Conservation (phyloP, 306 rosid genomes). For the Cicer yamashitae region DNA sequence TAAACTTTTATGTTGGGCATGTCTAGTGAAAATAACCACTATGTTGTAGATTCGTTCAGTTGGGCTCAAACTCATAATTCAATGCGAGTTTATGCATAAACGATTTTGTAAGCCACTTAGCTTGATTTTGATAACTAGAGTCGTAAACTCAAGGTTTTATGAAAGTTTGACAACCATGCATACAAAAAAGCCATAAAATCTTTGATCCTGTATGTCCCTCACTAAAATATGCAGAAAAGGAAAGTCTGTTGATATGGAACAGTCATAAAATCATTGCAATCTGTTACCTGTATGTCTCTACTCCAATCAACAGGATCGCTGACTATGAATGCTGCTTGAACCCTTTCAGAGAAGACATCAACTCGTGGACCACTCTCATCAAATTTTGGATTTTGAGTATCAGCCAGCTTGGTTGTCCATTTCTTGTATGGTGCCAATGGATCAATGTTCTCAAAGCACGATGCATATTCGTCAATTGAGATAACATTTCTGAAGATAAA, state of each 20-base stretch:
- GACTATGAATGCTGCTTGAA: slow-evolving; percentile 77
- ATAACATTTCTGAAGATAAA: slow-evolving; percentile 71
- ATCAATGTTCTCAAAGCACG: slow-evolving; percentile 82
- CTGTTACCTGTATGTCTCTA: slow-evolving; percentile 82
- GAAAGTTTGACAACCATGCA: background rate
- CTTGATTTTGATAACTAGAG: background rate
- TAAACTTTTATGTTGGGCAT: background rate
- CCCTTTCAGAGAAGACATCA: slow-evolving; percentile 67
- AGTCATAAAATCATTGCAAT: slow-evolving; percentile 36
- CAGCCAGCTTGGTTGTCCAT: slow-evolving; percentile 59
- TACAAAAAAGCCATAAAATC: slow-evolving; percentile 15
- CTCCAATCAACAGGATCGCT: slow-evolving; percentile 98
- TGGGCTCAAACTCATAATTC: slow-evolving; percentile 1
- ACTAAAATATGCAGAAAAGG: slow-evolving; percentile 6
- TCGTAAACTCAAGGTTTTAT: background rate
- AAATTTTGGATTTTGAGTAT: slow-evolving; percentile 47
- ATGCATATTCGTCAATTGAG: slow-evolving; percentile 82
- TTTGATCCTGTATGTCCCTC: slow-evolving; percentile 53
- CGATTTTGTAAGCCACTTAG: background rate
- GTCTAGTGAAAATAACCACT: background rate
- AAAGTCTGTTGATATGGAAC: slow-evolving; percentile 10
- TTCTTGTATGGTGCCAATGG: slow-evolving; percentile 84
- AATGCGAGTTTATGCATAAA: background rate
- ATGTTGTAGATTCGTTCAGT: background rate
- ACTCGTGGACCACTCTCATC: slow-evolving; percentile 43